phyloP scores from a whole-genome alignment of 2,329 filamentous ascomycete genomes.

The Lachnum nothofagi region DNA sequence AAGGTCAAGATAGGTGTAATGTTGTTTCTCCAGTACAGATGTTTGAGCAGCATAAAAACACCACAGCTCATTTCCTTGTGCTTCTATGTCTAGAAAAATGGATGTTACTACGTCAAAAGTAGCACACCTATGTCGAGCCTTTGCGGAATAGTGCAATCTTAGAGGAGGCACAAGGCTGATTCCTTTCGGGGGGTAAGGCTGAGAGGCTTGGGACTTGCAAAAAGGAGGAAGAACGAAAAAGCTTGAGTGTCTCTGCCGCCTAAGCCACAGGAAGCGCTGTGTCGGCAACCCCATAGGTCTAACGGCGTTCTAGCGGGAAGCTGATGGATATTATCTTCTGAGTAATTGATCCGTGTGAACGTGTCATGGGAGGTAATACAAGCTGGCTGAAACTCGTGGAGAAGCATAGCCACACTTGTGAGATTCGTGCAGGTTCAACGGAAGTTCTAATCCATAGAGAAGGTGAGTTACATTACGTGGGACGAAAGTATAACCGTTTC shows the following conservation, averaged over 20 bases:
- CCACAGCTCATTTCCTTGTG: too few species aligned
- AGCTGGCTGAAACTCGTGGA: not conserved
- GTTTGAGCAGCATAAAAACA: too few species aligned
- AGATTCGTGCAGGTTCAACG: constrained; percentile 12
- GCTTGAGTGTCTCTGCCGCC: constrained; percentile 5
- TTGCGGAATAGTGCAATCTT: constrained; percentile 9
- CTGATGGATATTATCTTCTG: constrained; percentile 11
- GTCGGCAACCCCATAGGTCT: constrained; percentile 10
- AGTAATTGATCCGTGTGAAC: not conserved
- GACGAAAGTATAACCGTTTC: constrained; percentile 7
- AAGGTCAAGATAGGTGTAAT: too few species aligned
- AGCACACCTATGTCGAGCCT: too few species aligned
- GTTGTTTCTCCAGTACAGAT: too few species aligned
- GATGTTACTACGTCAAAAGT: too few species aligned
- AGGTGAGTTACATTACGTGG: not conserved
- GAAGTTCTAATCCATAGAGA: not conserved
- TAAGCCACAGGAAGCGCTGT: constrained; percentile 11
- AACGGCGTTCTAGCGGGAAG: constrained; percentile 11
- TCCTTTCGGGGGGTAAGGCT: constrained; percentile 8
- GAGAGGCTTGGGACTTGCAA: constrained; percentile 7
- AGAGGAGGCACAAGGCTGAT: constrained; percentile 9
- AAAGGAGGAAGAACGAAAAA: not conserved
- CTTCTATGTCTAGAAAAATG: too few species aligned
- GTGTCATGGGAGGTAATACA: not conserved
- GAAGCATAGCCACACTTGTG: constrained; percentile 19